Conservation (phyloP, 352 stramenopile species). For the Thalassiosira livingstoniorum region DNA sequence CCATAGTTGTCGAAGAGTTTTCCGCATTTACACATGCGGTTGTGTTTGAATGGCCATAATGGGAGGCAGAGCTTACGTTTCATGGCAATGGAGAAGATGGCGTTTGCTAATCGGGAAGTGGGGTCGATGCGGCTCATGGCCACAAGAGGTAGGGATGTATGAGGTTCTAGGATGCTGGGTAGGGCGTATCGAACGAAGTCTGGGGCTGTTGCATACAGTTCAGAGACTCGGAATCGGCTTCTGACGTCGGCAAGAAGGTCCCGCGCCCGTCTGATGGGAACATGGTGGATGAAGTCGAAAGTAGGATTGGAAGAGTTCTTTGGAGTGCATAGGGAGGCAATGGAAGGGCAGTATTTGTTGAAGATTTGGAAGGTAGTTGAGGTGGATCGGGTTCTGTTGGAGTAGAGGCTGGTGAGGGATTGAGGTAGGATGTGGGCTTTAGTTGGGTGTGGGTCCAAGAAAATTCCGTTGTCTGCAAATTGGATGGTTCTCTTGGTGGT, state of each 20-base stretch:
- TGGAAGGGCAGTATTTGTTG: not conserved
- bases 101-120: not conserved
- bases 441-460: not conserved
- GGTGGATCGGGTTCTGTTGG: not conserved
- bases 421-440: not conserved
- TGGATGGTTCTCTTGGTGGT: constrained; percentile 12
- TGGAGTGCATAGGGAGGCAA: not conserved
- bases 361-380: constrained; percentile 7
- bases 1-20: not conserved
- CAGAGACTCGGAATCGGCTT: not conserved
- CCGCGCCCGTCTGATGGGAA: not conserved
- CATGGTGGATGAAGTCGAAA: not conserved
- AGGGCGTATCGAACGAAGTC: not conserved
- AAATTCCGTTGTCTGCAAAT: constrained; percentile 22
- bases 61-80: not conserved
- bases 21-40: not conserved
- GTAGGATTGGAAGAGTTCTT: not conserved
- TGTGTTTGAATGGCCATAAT: not conserved
- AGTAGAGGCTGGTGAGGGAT: constrained; percentile 2
- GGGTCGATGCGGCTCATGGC: not conserved
- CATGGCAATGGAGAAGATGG: not conserved
- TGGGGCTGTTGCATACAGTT: not conserved
- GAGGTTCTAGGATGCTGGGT: not conserved
- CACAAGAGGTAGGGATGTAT: not conserved
- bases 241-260: not conserved